Conservation (phyloP, 2,329 filamentous ascomycete species). For the Aspergillus versicolor region DNA sequence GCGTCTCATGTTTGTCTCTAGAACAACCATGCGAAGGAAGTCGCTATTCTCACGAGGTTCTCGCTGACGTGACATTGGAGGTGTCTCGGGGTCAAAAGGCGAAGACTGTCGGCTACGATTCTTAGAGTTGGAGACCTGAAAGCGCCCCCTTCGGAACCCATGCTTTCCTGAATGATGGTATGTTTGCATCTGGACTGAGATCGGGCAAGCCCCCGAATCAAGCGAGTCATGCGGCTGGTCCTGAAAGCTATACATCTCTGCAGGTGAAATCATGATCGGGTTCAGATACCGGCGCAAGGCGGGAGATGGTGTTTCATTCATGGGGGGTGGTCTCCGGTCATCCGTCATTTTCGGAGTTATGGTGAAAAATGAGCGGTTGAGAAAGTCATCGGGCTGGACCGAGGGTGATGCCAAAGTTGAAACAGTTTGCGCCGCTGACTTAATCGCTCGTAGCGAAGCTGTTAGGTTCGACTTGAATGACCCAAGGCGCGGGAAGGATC, state of each 20-base stretch:
- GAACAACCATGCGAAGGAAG: conserved; percentile 63
- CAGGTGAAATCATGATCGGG: conserved; percentile 49
- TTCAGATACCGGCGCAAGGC: conserved; percentile 62
- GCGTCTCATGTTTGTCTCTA: conserved; percentile 68
- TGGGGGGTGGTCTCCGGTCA: conserved; percentile 58
- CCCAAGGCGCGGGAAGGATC: conserved; percentile 42
- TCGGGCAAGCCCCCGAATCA: conserved; percentile 39
- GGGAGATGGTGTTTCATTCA: conserved; percentile 54
- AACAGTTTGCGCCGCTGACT: conserved; percentile 60
- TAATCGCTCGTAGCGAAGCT: conserved; percentile 61
- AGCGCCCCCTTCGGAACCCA: conserved; percentile 27
- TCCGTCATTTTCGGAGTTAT: conserved; percentile 59
- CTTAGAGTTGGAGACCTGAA: conserved; percentile 44
- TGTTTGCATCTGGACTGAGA: conserved; percentile 64
- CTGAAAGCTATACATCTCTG: conserved; percentile 47
- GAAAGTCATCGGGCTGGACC: conserved; percentile 58
- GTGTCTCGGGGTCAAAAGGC: conserved; percentile 33
- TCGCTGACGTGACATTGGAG: conserved; percentile 54
- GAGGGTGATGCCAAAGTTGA: conserved; percentile 56
- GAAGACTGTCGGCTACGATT: conserved; percentile 41
- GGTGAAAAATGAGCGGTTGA: conserved; percentile 57
- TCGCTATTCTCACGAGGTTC: conserved; percentile 64
- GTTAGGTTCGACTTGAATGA: conserved; percentile 64
- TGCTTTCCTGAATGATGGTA: conserved; percentile 47
- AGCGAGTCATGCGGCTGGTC: conserved; percentile 38